Conservation (phyloP, 2,329 filamentous ascomycete species). For the Cladosporium sp. region DNA sequence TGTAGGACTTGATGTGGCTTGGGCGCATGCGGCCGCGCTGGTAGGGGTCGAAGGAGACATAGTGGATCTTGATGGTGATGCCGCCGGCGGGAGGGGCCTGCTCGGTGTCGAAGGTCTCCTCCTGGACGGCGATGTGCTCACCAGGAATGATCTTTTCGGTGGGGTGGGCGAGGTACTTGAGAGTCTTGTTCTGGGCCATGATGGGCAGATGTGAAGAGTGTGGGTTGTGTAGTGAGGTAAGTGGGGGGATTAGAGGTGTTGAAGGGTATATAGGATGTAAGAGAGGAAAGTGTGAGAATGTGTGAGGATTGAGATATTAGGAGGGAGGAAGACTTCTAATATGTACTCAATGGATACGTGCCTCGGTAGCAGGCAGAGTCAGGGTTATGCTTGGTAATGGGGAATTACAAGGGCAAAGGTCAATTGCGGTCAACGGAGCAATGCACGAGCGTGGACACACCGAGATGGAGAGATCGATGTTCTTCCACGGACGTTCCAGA, state of each 20-base stretch:
- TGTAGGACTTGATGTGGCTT: conserved; percentile 62
- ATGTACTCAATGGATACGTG: background rate
- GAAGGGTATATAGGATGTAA: too few relatives aligned
- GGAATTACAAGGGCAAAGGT: background rate
- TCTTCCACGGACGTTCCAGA: too few relatives aligned
- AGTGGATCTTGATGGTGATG: conserved; percentile 65
- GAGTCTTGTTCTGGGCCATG: conserved; percentile 65
- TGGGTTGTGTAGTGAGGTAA: background rate
- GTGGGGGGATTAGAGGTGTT: too few relatives aligned
- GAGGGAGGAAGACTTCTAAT: too few relatives aligned
- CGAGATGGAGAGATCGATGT: too few relatives aligned
- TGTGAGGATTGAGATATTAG: background rate
- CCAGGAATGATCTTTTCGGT: conserved; percentile 64
- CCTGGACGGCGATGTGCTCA: conserved; percentile 65
- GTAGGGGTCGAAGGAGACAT: conserved; percentile 79
- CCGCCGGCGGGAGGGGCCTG: conserved; percentile 60
- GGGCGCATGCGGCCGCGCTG: conserved; percentile 74
- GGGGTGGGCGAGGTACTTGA: conserved; percentile 70
- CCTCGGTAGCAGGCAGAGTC: conserved; percentile 5
- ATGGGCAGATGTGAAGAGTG: conserved; percentile 15
- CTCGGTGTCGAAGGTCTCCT: conserved; percentile 63
- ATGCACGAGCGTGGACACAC: conserved; percentile 11
- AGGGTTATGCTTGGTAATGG: conserved; percentile 6
- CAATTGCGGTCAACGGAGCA: conserved; percentile 5
- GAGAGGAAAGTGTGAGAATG: background rate